Evolutionary conservation across 371 early-diverging fungal species (phyloP).

Genomic region (Mortierella sp.): DNA sequence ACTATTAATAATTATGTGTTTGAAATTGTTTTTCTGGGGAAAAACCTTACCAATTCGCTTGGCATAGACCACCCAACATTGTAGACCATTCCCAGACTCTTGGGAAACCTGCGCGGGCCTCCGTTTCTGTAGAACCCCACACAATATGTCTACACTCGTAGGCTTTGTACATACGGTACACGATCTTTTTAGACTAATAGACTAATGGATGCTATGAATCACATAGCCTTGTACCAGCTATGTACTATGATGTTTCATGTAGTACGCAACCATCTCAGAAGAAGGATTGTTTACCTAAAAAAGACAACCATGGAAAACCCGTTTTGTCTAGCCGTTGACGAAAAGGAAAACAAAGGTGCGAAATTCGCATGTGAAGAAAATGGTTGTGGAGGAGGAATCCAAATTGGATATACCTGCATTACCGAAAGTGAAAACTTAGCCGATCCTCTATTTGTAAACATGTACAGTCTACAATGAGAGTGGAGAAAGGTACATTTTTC

Average conservation of each 20-base stretch:
- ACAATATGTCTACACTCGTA: too few relatives aligned
- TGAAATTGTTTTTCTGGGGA: background rate
- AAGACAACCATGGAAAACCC: background rate
- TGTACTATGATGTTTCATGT: background rate
- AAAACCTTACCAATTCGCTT: background rate
- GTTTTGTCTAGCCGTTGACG: background rate
- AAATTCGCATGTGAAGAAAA: slow-evolving; percentile 51
- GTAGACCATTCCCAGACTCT: background rate
- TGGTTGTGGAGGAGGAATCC: slow-evolving; percentile 32
- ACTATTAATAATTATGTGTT: background rate
- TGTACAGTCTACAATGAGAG: background rate
- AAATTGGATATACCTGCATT: background rate
- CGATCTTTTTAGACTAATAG: too few relatives aligned
- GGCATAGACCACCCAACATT: background rate
- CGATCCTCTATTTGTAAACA: background rate
- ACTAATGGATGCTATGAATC: too few relatives aligned
- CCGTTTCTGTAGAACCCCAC: too few relatives aligned
- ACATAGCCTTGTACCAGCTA: background rate
- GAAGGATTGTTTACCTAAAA: slow-evolving; percentile 12
- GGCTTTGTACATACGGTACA: too few relatives aligned
- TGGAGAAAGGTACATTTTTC: background rate
- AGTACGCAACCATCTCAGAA: background rate
- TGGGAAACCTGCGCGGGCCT: too few relatives aligned
- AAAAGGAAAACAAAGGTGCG: slow-evolving; percentile 33
- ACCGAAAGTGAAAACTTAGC: background rate